Conservation (phyloP, 495 filamentous ascomycete genomes). For the Endocarpon pusillum region DNA sequence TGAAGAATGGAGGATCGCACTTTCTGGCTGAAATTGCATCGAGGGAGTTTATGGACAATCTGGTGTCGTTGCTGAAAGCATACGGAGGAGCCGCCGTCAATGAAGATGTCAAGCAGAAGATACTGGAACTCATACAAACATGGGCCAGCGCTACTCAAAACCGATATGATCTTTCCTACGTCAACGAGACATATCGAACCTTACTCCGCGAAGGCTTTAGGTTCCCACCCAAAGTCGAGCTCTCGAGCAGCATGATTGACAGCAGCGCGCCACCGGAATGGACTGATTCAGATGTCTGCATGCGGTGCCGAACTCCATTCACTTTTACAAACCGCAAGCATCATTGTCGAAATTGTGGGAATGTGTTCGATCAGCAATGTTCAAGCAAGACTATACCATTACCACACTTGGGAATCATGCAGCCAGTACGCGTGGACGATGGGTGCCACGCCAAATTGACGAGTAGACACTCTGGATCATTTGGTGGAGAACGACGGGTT, state of each 20-base stretch:
- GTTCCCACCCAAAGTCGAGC: conserved; percentile 75
- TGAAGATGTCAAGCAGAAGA: conserved; percentile 69
- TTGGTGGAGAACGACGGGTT: not conserved
- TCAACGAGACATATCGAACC: conserved; percentile 68
- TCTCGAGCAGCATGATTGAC: conserved; percentile 89
- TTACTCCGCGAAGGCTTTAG: conserved; percentile 71
- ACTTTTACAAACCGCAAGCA: conserved; percentile 97
- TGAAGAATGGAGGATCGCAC: conserved; percentile 95
- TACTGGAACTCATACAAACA: conserved; percentile 79
- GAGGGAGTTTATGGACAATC: conserved; percentile 94
- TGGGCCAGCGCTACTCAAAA: conserved; percentile 88
- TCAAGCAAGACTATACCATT: conserved; percentile 77
- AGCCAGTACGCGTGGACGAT: conserved; percentile 90
- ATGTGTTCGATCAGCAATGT: conserved; percentile 87
- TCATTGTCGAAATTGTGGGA: conserved; percentile 93
- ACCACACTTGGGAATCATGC: conserved; percentile 81
- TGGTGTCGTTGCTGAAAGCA: conserved; percentile 73
- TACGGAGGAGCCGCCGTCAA: conserved; percentile 62
- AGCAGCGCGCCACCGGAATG: conserved; percentile 94
- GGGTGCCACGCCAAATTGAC: conserved; percentile 84
- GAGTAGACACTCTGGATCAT: conserved; percentile 36
- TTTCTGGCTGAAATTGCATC: conserved; percentile 91
- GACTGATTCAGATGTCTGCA: conserved; percentile 95
- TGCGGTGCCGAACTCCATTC: conserved; percentile 89
- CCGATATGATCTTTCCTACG: conserved; percentile 64